Evolutionary conservation across 352 stramenopile species (phyloP), one percentile per base, ranked within the genome.

Genomic region (Globisporangium canariense): DNA sequence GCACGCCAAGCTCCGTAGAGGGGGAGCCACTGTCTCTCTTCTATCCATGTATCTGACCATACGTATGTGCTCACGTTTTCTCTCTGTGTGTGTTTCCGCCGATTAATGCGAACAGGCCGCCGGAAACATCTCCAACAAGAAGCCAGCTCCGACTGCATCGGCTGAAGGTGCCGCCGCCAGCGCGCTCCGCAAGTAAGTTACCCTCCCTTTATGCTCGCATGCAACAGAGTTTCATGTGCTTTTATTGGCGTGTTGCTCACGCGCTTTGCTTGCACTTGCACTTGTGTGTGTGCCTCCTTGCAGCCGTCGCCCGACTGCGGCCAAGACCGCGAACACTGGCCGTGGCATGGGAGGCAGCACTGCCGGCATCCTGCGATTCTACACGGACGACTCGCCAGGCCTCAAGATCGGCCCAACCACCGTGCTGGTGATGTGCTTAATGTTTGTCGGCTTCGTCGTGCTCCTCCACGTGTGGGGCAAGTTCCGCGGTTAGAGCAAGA

Each of bases 391-490:
- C 78, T 98, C 93, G 64, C 94, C 96, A 22, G 95, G 96, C 60
- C 79, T 99, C 57, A 97, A 98, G 81, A 96, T 99, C 65, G 94
- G 94, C 66, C 96, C 96, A 43, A 99, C 93, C 52, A 97, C 93
- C 20, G 94, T 99, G 69, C 85, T 99, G 67, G 92, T 99, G 51
- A 88, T 93, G 59, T 98, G 89, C 69, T 81, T 99, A 62, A 87
- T 93, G 60, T 99, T 99, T 75, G 95, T 99, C 58, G 96, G 94
- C 64, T 94, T 98, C 63, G 96, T 99, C 53, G 96, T 99, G 65
- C 80, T 99, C 67, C 88, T 99, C 65, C 96, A 99, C 77, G 97
- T 99, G 70, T 98, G 92, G 91, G 96, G 96, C 72, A 99, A 99
- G 79, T 98, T 99, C 83, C 93, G 86, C 71, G 79, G 83, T 66